A percentile compares a stretch with the other conserved stretches of the same genome.
These are phyloP conservation scores for Candida sanyaensis DNA, from an alignment of 1,139 yeast genomes.

Conservation along the genomic window DNA sequence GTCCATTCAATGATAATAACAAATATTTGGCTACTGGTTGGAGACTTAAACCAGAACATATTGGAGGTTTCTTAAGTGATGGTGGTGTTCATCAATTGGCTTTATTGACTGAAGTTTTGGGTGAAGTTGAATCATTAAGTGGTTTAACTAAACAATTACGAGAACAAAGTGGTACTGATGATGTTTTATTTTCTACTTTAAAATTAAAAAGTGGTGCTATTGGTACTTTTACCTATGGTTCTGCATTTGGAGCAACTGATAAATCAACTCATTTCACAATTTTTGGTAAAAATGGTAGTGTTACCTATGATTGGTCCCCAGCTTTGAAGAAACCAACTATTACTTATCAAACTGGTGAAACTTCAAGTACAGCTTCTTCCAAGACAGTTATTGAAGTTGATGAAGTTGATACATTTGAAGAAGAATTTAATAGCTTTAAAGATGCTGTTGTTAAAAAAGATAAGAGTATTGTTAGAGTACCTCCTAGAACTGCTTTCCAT, in stretches of 20 bases:
- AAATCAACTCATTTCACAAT: conserved; percentile 67
- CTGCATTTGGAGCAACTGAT: conserved; percentile 85
- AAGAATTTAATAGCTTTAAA: conserved; percentile 74
- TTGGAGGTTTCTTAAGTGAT: conserved; percentile 88
- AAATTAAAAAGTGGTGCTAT: conserved; percentile 64
- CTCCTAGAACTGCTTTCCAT: conserved; percentile 82
- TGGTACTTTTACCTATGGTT: conserved; percentile 89
- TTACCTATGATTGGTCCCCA: conserved; percentile 64
- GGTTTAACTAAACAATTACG: conserved; percentile 78
- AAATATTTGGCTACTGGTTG: conserved; percentile 74
- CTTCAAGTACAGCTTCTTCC: conserved; percentile 43
- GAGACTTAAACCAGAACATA: conserved; percentile 87
- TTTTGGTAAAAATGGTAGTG: conserved; percentile 77
- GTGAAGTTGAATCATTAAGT: conserved; percentile 65
- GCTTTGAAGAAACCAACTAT: conserved; percentile 47
- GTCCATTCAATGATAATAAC: conserved; percentile 66
- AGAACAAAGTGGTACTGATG: conserved; percentile 77
- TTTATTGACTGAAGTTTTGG: conserved; percentile 77
- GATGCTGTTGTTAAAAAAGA: conserved; percentile 68
- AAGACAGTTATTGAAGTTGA: conserved; percentile 53
- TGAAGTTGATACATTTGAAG: conserved; percentile 52
- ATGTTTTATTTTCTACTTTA: conserved; percentile 70
- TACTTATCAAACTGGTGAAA: conserved; percentile 49
- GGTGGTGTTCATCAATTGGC: conserved; percentile 97
- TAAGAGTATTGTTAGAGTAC: conserved; percentile 55